Evolutionary conservation across 2,329 filamentous ascomycete species (phyloP).

Genomic region (Epicoccum nigrum): DNA sequence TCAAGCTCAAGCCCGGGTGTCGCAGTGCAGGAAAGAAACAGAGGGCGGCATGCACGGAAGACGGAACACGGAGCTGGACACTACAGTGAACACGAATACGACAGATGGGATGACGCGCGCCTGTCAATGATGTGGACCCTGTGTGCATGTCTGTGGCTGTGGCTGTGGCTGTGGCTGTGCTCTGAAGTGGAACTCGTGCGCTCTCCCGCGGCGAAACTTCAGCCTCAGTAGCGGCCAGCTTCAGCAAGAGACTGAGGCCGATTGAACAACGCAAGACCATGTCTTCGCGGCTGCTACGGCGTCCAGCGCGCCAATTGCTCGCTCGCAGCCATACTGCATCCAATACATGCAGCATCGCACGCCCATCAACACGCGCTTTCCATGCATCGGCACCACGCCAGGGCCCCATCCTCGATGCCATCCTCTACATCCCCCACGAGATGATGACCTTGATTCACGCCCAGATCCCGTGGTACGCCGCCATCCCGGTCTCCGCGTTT

Average conservation of each 20-base stretch:
- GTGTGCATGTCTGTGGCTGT: background rate
- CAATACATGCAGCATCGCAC: background rate
- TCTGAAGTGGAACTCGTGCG: conserved; percentile 14
- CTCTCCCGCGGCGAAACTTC: conserved; percentile 25
- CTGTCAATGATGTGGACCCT: conserved; percentile 25
- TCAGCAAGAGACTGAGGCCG: too few relatives aligned
- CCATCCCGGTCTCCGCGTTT: conserved; percentile 62
- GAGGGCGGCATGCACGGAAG: conserved; percentile 18
- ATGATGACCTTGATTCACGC: conserved; percentile 60
- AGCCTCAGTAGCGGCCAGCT: too few relatives aligned
- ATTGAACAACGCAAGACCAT: conserved; percentile 27
- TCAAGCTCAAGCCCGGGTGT: conserved; percentile 20
- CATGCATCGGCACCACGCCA: conserved; percentile 54
- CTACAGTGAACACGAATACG: conserved; percentile 14
- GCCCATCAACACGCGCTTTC: conserved; percentile 51
- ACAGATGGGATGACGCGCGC: conserved; percentile 40
- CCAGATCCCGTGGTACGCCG: conserved; percentile 60
- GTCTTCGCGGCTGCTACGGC: conserved; percentile 31
- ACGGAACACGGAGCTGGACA: too few relatives aligned
- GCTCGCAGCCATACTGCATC: conserved; percentile 10
- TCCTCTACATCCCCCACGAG: conserved; percentile 53
- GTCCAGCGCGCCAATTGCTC: conserved; percentile 35
- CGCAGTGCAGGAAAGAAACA: conserved; percentile 9
- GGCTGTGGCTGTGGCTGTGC: too few relatives aligned
- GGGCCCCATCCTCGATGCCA: conserved; percentile 50